Conservation (phyloP, 164 flowering plant genomes). For the Liquidambar formosana region DNA sequence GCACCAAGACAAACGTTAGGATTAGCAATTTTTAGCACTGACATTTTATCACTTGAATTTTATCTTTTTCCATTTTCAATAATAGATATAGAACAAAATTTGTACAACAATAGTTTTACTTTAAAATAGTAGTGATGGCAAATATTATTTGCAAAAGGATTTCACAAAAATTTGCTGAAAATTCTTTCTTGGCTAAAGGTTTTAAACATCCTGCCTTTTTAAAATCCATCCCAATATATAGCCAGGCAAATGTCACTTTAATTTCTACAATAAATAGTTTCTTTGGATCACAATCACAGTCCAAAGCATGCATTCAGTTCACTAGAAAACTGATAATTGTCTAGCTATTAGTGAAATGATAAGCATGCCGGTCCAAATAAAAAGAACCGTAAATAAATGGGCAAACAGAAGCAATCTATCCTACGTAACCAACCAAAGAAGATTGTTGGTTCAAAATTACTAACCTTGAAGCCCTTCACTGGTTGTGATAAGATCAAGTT, state of each 20-base stretch:
- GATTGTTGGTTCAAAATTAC: slow-evolving; percentile 18
- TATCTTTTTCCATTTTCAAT: too few species aligned
- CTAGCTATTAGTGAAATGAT: not conserved
- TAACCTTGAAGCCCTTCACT: slow-evolving; percentile 73
- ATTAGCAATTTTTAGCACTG: too few species aligned
- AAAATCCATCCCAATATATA: not conserved
- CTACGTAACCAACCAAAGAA: not conserved
- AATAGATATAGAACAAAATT: too few species aligned
- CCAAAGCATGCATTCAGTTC: not conserved
- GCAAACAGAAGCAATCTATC: not conserved
- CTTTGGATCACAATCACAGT: not conserved
- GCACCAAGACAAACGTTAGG: too few species aligned
- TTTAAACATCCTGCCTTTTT: not conserved
- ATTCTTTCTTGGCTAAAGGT: too few species aligned
- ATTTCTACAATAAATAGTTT: not conserved
- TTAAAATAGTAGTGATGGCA: too few species aligned
- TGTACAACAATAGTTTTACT: too few species aligned
- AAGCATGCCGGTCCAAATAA: not conserved
- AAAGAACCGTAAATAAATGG: not conserved
- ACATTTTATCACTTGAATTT: too few species aligned
- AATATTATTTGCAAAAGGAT: too few species aligned
- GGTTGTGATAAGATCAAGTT: slow-evolving; percentile 80
- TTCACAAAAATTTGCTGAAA: too few species aligned
- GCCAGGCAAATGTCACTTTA: not conserved
- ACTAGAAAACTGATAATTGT: not conserved